phyloP scores from a whole-genome alignment of 2,329 filamentous ascomycete species.

The Verticillium dahliae region DNA sequence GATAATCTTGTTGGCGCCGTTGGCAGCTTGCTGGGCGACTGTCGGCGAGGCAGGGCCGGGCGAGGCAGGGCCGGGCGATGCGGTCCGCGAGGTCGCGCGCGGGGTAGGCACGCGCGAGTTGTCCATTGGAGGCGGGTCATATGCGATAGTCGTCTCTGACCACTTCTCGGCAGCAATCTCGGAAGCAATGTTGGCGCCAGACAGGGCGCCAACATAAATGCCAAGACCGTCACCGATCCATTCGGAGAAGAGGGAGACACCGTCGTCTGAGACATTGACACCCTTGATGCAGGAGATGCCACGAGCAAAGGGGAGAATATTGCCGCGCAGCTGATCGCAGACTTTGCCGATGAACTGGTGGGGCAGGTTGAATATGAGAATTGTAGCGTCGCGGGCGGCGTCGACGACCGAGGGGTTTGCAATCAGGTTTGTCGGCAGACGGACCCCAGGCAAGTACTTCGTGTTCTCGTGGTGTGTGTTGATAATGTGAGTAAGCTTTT shows the following conservation, averaged over 20 bases:
- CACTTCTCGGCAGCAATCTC: conserved; percentile 96
- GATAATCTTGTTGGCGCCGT: conserved; percentile 38
- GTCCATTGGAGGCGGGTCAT: conserved; percentile 86
- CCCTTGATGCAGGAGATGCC: conserved; percentile 98
- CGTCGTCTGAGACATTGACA: conserved; percentile 82
- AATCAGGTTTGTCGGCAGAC: conserved; percentile 73
- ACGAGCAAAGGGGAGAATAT: conserved; percentile 85
- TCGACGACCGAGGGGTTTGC: conserved; percentile 77
- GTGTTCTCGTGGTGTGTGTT: conserved; percentile 92
- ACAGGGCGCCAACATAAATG: conserved; percentile 95
- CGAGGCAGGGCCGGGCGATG: conserved; percentile 42
- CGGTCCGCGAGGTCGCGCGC: conserved; percentile 35
- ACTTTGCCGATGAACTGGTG: conserved; percentile 92
- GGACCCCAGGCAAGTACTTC: conserved; percentile 91
- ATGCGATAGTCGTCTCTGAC: conserved; percentile 94
- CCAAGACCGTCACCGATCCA: conserved; percentile 84
- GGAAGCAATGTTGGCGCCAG: conserved; percentile 90
- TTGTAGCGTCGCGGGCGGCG: conserved; percentile 75
- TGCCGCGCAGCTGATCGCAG: conserved; percentile 76
- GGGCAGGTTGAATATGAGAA: conserved; percentile 92
- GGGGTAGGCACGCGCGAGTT: conserved; percentile 65
- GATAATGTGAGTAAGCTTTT: conserved; percentile 88
- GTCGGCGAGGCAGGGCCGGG: conserved; percentile 40
- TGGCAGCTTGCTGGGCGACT: conserved; percentile 43
- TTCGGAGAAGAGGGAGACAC: conserved; percentile 87